A percentile compares a stretch with the other conserved stretches of the same genome.
These are phyloP conservation scores for Phoma herbarum DNA, from an alignment of 2,329 filamentous ascomycete species.

Conservation along the genomic window DNA sequence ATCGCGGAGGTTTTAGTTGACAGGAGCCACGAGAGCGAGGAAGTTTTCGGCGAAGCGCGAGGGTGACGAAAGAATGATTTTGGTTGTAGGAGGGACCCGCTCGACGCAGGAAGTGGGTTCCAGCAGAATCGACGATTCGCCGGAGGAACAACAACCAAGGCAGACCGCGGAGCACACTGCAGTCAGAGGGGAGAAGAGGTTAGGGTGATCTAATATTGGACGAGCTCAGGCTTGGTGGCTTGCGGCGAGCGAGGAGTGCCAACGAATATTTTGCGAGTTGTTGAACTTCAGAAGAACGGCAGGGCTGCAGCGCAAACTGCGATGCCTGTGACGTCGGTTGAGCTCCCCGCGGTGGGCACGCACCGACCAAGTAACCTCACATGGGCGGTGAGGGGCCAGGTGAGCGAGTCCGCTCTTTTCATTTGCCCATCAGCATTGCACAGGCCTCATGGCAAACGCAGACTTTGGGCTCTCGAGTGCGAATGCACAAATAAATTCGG, in stretches of 20 bases:
- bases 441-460: constrained; percentile 13
- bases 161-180: constrained; percentile 21
- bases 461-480: constrained; percentile 4
- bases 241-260: constrained; percentile 19
- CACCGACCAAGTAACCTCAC: constrained; percentile 15
- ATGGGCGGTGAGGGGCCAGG: constrained; percentile 19
- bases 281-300: constrained; percentile 11
- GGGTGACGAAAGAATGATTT: constrained; percentile 48
- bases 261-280: constrained; percentile 17
- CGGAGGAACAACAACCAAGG: constrained; percentile 17
- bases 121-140: constrained; percentile 39
- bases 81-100: constrained; percentile 32
- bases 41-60: constrained; percentile 17
- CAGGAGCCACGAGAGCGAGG: constrained; percentile 3
- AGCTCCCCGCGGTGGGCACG: constrained; percentile 17
- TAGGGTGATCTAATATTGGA: constrained; percentile 22
- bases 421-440: constrained; percentile 8
- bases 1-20: constrained; percentile 9
- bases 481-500: constrained; percentile 12
- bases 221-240: constrained; percentile 25
- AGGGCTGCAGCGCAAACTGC: constrained; percentile 15
- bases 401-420: constrained; percentile 5
- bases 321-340: constrained; percentile 20
- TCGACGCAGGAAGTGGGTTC: constrained; percentile 37
- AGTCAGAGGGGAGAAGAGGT: constrained; percentile 21